Evolutionary conservation across 371 early-diverging fungal species (phyloP), one percentile per base, ranked within the genome.

Genomic region (Rhizopus microsporus): DNA sequence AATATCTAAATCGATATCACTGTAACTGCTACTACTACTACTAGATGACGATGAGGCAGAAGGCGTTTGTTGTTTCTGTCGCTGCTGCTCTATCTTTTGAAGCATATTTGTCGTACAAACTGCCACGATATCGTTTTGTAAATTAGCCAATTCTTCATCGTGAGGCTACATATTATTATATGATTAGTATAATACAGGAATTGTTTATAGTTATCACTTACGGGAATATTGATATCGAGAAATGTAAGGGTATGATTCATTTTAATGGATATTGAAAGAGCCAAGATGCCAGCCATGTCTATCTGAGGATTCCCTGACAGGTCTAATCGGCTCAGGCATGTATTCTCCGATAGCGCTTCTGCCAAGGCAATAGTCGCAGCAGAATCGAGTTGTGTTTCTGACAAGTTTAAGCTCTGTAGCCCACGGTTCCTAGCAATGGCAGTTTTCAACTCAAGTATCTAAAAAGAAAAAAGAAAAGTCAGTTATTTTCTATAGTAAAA

Each of bases 321-420:
- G 63, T 93, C 92, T 57, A 93, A 72, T 46, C 86, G 77, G 49
- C 69, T 71, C 7, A 93, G 68, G 17, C 78, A 40, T 9, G 72
- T 75, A n/a, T 86, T 89, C 52, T 91, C 88, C 5, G 94, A 89
- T 40, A 93, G 61, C 39, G 85, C 79, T 65, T 93, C 94, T 6
- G 94, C 92, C 35, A 93, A 65, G 4, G 83, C 83, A 48, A 93
- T 87, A 6, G 90, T 87, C 44, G 81, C 90, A 69, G 17, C 7
- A 23, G 54, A 54, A 54, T 54, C 54, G 32, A 54, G 43, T 8
- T 34, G 29, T 17, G 71, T 64, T n/a, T 54, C 43, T 32, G 54
- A 54, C 34, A 54, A 33, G 33, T 54, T 54, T 10, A 54, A 33
- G 15, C 54, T 54, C n/a, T 44, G 16, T 9, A 54, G 17, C n/a